A percentile compares a stretch with the other conserved stretches of the same genome.
Evolutionary conservation across 2,329 filamentous ascomycete genomes (phyloP).

Genomic region (Kalmusia sp.): DNA sequence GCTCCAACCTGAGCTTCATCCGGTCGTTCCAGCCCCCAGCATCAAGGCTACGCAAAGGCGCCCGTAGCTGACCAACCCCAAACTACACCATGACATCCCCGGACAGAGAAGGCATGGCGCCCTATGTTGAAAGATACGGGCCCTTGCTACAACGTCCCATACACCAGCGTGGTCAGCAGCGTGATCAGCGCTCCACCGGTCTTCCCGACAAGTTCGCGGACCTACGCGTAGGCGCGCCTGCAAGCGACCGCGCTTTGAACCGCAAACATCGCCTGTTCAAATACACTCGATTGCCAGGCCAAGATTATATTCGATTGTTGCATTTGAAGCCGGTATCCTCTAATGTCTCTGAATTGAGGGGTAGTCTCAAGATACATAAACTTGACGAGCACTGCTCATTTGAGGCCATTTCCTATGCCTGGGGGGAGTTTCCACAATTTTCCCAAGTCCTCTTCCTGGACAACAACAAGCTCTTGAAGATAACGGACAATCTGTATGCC

Average conservation of each 20-base stretch:
- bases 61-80: not conserved
- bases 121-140: conserved; percentile 1
- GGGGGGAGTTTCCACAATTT: conserved; percentile 6
- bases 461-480: conserved; percentile 1
- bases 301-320: conserved; percentile 5
- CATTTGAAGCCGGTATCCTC: not conserved
- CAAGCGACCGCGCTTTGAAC: not conserved
- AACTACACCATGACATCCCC: not conserved
- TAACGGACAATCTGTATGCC: conserved; percentile 8
- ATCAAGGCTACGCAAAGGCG: not conserved
- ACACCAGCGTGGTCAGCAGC: not conserved
- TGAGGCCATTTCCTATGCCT: conserved; percentile 10
- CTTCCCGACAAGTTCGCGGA: not conserved
- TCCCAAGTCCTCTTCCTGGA: conserved; percentile 1
- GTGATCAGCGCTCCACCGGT: not conserved
- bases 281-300: not conserved
- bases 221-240: not conserved
- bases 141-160: not conserved
- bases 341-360: not conserved
- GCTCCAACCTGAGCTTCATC: no score
- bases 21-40: not conserved
- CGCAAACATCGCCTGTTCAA: not conserved
- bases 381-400: not conserved
- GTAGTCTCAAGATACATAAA: not conserved
- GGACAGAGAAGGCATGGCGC: not conserved